These are phyloP conservation scores for Trichophyton equinum DNA, from an alignment of 2,329 filamentous ascomycete species.

Conservation along the genomic window DNA sequence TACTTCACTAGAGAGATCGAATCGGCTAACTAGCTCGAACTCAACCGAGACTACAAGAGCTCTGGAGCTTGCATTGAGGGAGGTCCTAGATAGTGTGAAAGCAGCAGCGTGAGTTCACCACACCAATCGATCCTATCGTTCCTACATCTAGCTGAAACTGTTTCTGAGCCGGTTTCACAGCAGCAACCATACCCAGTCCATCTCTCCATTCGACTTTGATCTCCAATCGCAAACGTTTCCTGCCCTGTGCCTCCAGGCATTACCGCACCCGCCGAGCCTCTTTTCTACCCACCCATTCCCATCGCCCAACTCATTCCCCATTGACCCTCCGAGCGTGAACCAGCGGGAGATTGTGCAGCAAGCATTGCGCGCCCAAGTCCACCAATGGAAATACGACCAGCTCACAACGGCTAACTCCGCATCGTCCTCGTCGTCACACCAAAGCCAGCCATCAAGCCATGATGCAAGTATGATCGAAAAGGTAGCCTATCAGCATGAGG, in stretches of 20 bases:
- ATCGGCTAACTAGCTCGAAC: slow-evolving; percentile 29
- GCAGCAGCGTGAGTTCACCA: slow-evolving; percentile 60
- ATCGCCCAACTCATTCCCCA: slow-evolving; percentile 67
- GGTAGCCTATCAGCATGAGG: slow-evolving; percentile 50
- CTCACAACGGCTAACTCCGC: slow-evolving; percentile 14
- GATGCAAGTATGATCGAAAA: slow-evolving; percentile 21
- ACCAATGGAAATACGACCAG: slow-evolving; percentile 47
- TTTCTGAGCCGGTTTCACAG: slow-evolving; percentile 19
- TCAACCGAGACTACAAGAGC: slow-evolving; percentile 61
- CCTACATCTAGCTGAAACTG: slow-evolving; percentile 2
- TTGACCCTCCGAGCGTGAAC: slow-evolving; percentile 58
- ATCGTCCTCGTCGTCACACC: slow-evolving; percentile 18
- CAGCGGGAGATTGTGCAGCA: slow-evolving; percentile 60
- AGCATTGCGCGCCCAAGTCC: slow-evolving; percentile 56
- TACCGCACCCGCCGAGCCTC: slow-evolving; percentile 67
- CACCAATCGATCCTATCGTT: not conserved
- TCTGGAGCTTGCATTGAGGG: slow-evolving; percentile 70
- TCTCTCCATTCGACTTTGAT: slow-evolving; percentile 61
- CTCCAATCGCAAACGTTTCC: slow-evolving; percentile 77
- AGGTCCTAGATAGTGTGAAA: slow-evolving; percentile 67
- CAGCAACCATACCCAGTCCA: slow-evolving; percentile 30
- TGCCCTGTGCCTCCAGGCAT: slow-evolving; percentile 65
- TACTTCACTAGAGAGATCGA: slow-evolving; percentile 6
- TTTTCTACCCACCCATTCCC: slow-evolving; percentile 71
- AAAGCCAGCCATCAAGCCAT: slow-evolving; percentile 34